Evolutionary conservation across 129 eudicot genomes (phyloP), one percentile per base, ranked within the genome.

Genomic region (Solidago caesia): DNA sequence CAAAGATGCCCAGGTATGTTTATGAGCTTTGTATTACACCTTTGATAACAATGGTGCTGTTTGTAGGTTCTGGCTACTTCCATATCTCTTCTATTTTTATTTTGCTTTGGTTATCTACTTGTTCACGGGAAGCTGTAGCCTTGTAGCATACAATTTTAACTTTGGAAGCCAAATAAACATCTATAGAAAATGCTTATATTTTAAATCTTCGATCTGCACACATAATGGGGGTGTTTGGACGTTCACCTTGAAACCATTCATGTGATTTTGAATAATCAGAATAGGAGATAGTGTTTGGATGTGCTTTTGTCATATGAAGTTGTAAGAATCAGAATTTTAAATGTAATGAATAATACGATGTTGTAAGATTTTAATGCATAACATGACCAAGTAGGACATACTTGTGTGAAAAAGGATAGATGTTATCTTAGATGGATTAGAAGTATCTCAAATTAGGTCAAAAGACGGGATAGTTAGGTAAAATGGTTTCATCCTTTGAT

Each of bases 1-100:
- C 44, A 60, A 85, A 67, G 97, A 88, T 63, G 39, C 80, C 7
- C 77, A 85, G 39, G 96, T 89, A 85, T 65, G 86, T 81, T 16
- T 43, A 68, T 51, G 14, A 51, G 56, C 55, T 48, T 48, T 48
- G 5, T 48, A 48, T 48, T 4, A 48, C 55, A 48, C 55, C 55
- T 48, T 2, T 48, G 55, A 48, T 48, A 48, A 48, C 55, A 48
- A 48, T 48, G 57, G 57, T 52, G 39, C 39, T 3, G 39, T 52
- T 52, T 52, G 25, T 13, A 12, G 25, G 25, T 52, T 6, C 16
- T 52, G 16, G 16, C 58, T 52, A 52, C 58, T 52, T 52, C 58
- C 58, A 13, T 13, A 52, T 52, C 58, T 52, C 58, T 52, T 52
- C 58, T 52, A 33, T 52, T 12, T 52, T 52, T 52, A n/a, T 52